Evolutionary conservation across 495 filamentous ascomycete genomes (phyloP), one percentile per base, ranked within the genome.

Genomic region (Aspergillus avenaceus): DNA sequence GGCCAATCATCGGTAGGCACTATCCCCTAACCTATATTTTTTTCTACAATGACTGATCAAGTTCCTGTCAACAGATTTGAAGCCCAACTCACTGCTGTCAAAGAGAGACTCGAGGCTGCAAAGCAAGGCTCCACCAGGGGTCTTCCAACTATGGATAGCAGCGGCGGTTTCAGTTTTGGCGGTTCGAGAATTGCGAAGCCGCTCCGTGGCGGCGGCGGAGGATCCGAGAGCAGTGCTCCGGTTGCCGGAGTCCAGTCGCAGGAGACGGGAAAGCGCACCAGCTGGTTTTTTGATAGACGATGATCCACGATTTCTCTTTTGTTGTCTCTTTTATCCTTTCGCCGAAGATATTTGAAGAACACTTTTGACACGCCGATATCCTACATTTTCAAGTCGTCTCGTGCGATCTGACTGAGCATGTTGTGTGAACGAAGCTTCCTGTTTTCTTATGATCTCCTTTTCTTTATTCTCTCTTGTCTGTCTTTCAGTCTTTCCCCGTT

Each of bases 31-130:
- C 8, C 9, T 31, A 41, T 31, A 8, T 16, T 7, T 7, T 1
- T 22, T 4, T 24, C 5, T 36, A 11, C 6, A 24, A 13, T 23
- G 28, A 25, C 38, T 37, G 50, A 51, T 16, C 29, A 26, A 40
- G 27, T 46, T 31, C 28, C 7, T 56, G 18, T 38, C 52, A 32
- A 54, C 64, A 95, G 93, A 68, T 98, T 98, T 77, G 93, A 98
- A 77, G 84, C 87, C 13, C 93, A 98, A 73, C 86, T 98, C 65
- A 87, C 91, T 4, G 91, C 91, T 48, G 93, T 98, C 65, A 97
- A 97, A 74, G 93, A 97, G 71, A 86, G 93, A 54, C 84, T 97
- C 48, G 93, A 97, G 69, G 91, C 91, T 45, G 93, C 90, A 58
- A 98, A 97, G 71, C 79, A 84, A 45, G 90, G 90, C 56, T 88